Evolutionary conservation across 208 protist genomes (phyloP).

Genomic region (Leishmania arabica): DNA sequence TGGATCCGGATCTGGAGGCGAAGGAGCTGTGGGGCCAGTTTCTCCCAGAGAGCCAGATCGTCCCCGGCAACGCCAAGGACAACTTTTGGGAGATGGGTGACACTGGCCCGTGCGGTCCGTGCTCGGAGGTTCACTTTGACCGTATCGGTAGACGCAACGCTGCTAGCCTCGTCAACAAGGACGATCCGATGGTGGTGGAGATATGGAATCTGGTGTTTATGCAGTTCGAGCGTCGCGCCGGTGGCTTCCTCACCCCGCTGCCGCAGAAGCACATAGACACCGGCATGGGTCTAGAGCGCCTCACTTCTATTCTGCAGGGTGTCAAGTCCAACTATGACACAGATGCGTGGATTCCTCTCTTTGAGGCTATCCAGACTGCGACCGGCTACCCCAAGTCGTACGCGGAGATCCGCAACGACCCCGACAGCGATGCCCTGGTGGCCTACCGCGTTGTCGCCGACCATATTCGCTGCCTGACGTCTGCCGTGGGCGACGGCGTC

Average conservation of each 20-base stretch:
- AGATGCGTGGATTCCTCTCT: constrained; percentile 97
- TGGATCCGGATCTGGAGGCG: constrained; percentile 94
- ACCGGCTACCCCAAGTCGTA: constrained; percentile 92
- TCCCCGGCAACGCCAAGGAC: constrained; percentile 96
- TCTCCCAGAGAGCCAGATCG: constrained; percentile 90
- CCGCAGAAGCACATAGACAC: constrained; percentile 97
- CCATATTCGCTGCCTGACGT: constrained; percentile 98
- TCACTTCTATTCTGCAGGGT: constrained; percentile 97
- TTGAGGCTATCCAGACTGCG: constrained; percentile 95
- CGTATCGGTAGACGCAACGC: constrained; percentile 97
- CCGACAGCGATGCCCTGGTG: constrained; percentile 90
- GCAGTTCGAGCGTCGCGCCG: constrained; percentile 96
- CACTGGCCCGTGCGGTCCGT: constrained; percentile 98
- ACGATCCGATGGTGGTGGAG: constrained; percentile 98
- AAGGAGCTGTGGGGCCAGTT: constrained; percentile 93
- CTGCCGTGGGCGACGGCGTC: constrained; percentile 97
- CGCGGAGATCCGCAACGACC: constrained; percentile 76
- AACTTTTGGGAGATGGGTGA: constrained; percentile 99
- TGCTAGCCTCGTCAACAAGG: constrained; percentile 96
- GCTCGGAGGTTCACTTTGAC: constrained; percentile 99
- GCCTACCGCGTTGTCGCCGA: constrained; percentile 99
- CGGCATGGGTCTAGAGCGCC: constrained; percentile 98
- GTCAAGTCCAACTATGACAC: constrained; percentile 99
- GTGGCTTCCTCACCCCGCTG: constrained; percentile 84
- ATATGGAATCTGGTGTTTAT: constrained; percentile 99